A percentile compares a stretch with the other conserved stretches of the same genome.
phyloP scores from a whole-genome alignment of 1,139 yeast genomes.

The Scheffersomyces insectosa region DNA sequence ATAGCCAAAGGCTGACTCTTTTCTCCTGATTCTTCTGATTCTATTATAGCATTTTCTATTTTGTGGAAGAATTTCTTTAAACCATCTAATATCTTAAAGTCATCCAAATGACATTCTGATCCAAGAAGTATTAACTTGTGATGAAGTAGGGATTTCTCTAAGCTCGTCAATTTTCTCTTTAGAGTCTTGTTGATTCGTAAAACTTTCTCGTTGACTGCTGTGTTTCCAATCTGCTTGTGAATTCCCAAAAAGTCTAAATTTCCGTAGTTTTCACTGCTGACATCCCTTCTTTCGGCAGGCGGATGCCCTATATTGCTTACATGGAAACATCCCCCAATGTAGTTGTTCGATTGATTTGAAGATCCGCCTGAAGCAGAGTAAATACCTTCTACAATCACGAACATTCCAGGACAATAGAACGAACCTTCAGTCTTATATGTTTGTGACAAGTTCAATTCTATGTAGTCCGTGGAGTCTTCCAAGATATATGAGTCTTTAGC shows the following conservation, averaged over 20 bases:
- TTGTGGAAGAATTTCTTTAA: slow-evolving; percentile 57
- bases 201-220: slow-evolving; percentile 20
- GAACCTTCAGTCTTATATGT: slow-evolving; percentile 66
- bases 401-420: slow-evolving; percentile 77
- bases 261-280: slow-evolving; percentile 70
- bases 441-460: slow-evolving; percentile 70
- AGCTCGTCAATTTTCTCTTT: slow-evolving; percentile 50
- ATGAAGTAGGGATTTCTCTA: slow-evolving; percentile 56
- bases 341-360: slow-evolving; percentile 24
- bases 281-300: slow-evolving; percentile 75
- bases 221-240: slow-evolving; percentile 27
- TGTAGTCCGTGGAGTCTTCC: slow-evolving; percentile 79
- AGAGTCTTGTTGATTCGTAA: slow-evolving; percentile 61
- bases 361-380: slow-evolving; percentile 64
- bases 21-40: slow-evolving; percentile 33
- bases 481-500: slow-evolving; percentile 69
- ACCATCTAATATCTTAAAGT: slow-evolving; percentile 52
- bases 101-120: slow-evolving; percentile 67
- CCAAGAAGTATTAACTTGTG: slow-evolving; percentile 74
- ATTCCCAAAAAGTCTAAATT: slow-evolving; percentile 78
- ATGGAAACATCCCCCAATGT: slow-evolving; percentile 57
- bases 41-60: slow-evolving; percentile 45
- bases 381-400: slow-evolving; percentile 82
- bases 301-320: slow-evolving; percentile 85
- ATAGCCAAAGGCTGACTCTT: slow-evolving; percentile 53